These are phyloP conservation scores for Macrotyloma uniflorum DNA, from an alignment of 306 rosid genomes.

Conservation along the genomic window DNA sequence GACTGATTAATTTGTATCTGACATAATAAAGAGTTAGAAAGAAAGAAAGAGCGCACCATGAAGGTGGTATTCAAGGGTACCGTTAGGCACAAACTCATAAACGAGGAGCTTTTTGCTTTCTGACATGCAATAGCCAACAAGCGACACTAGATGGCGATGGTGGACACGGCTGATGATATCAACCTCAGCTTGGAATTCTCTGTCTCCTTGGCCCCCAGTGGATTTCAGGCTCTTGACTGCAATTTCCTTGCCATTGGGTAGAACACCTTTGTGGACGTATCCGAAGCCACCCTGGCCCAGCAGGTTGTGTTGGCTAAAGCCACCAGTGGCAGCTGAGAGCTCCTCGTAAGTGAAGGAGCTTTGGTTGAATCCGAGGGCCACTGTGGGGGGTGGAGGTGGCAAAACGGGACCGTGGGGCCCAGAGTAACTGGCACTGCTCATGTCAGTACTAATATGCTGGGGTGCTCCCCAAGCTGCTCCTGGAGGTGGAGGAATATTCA, in stretches of 20 bases:
- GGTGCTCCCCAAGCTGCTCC: conserved; percentile 42
- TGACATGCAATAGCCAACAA: conserved; percentile 74
- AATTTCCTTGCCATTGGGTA: conserved; percentile 89
- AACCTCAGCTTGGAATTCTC: conserved; percentile 80
- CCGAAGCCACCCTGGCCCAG: conserved; percentile 91
- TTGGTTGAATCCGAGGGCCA: conserved; percentile 75
- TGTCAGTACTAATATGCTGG: conserved; percentile 31
- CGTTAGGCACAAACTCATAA: conserved; percentile 86
- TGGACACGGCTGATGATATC: conserved; percentile 91
- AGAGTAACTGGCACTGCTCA: conserved; percentile 60
- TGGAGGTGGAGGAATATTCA: conserved; percentile 45
- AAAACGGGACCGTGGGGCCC: conserved; percentile 54
- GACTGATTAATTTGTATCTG: no score
- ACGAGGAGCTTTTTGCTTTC: conserved; percentile 58
- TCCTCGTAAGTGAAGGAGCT: conserved; percentile 72
- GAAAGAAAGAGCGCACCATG: conserved; percentile 47
- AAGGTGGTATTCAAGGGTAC: conserved; percentile 79
- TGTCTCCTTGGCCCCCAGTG: conserved; percentile 69
- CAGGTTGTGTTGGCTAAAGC: conserved; percentile 54
- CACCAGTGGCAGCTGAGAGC: conserved; percentile 63
- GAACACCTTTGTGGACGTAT: conserved; percentile 76
- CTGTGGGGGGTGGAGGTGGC: conserved; percentile 79
- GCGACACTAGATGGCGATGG: conserved; percentile 92
- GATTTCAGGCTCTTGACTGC: conserved; percentile 81
- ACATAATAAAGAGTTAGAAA: background rate